Evolutionary conservation across 257 asterid species (phyloP), one percentile per base, ranked within the genome.

Genomic region (Primulina huaijiensis): DNA sequence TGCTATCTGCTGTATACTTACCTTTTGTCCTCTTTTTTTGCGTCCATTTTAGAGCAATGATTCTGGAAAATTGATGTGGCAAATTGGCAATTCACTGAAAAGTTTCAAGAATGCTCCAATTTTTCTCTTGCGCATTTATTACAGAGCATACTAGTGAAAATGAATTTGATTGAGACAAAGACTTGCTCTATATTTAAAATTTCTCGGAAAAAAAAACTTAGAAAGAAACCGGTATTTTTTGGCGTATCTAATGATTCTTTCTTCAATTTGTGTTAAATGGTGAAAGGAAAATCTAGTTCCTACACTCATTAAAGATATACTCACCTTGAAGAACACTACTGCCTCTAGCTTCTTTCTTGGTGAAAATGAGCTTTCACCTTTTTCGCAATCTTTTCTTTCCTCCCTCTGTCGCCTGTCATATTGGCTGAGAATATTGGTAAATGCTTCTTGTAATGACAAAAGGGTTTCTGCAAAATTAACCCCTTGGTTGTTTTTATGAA

Each of bases 1-100:
- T 74, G 81, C 72, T 78, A 75, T 50, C 20, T 50, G 57, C 82
- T 59, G 6, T 52, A 2, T 17, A 64, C n/a, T 19, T 9, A 63
- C 61, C 59, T 33, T 65, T 65, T 69, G n/a, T 11, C 50, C 12
- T 30, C 35, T 17, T 11, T 62, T 61, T 14, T 17, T 74, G 29
- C 43, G 33, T n/a, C 56, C 29, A 8, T 62, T 65, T 38, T 27
- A 25, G 19, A 75, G 65, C 59, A 55, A 37, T 14, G 10, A 64
- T 59, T 29, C 20, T 52, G 65, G 35, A 67, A 29, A 40, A 8
- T 33, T 10, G 20, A 25, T 25, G 38, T 12, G 21, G 58, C 43
- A 74, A 9, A 68, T 60, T 12, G 21, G 58, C 43, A 74, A 9
- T 74, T 60, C 3, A 20, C 52, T 30, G n/a, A 43, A 55, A 33